Conservation (phyloP, 768 basidiomycete species). For the Pluteus cervinus region DNA sequence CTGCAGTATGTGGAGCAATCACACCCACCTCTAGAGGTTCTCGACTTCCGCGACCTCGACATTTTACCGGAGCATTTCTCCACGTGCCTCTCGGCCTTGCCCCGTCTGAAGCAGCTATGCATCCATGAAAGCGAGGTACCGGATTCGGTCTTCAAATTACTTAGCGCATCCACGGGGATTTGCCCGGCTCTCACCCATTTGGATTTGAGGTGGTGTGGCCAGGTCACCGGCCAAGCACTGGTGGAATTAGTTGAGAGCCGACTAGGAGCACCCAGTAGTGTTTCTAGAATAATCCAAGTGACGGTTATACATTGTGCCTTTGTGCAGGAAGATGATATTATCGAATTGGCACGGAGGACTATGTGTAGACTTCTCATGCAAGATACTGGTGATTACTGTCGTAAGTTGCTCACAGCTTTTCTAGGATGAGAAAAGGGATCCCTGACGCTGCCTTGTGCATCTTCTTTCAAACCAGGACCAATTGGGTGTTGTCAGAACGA, state of each 20-base stretch:
- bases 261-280: slow-evolving; percentile 2
- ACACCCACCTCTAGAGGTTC: slow-evolving; percentile 27
- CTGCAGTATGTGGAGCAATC: slow-evolving; percentile 18
- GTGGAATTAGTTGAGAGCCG: slow-evolving; percentile 44
- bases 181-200: slow-evolving; percentile 43
- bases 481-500: slow-evolving; percentile 50
- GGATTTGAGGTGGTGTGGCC: slow-evolving; percentile 56
- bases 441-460: slow-evolving; percentile 1
- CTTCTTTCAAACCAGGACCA: slow-evolving; percentile 23
- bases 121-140: slow-evolving; percentile 56
- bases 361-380: slow-evolving; percentile 41
- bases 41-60: slow-evolving; percentile 47
- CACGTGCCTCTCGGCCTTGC: slow-evolving; percentile 20
- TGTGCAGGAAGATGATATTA: slow-evolving; percentile 47
- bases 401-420: slow-evolving; percentile 29
- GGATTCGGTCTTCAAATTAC: slow-evolving; percentile 32
- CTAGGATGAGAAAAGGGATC: no score
- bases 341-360: slow-evolving; percentile 41
- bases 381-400: slow-evolving; percentile 41
- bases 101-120: slow-evolving; percentile 39
- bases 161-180: slow-evolving; percentile 31
- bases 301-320: slow-evolving; percentile 53
- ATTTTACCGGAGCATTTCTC: slow-evolving; percentile 33
- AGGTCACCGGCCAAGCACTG: slow-evolving; percentile 43
- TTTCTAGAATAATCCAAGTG: slow-evolving; percentile 33